Evolutionary conservation across 2,329 filamentous ascomycete genomes (phyloP).

Genomic region (Ceratocystis cacaofunesta): DNA sequence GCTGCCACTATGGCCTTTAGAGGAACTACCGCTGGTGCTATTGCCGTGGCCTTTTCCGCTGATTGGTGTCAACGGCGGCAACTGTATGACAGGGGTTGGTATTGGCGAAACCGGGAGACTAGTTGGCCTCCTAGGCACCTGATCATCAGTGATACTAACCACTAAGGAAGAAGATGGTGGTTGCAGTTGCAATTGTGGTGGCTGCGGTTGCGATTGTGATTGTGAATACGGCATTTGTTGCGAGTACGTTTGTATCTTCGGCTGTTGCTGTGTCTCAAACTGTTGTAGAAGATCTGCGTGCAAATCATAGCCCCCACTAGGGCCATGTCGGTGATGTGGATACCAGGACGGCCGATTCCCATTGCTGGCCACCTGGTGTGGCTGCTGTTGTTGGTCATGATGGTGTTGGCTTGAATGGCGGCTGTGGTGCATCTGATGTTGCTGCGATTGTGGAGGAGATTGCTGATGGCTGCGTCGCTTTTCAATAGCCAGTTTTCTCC

Average conservation of each 20-base stretch:
- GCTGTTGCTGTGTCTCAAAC: slow-evolving; percentile 24
- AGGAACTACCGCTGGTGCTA: neutral
- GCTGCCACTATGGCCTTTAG: neutral
- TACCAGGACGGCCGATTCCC: slow-evolving; percentile 14
- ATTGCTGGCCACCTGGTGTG: neutral
- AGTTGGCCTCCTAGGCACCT: slow-evolving; percentile 11
- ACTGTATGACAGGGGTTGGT: slow-evolving; percentile 11
- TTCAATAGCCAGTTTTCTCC: slow-evolving; percentile 57
- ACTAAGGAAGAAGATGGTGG: neutral
- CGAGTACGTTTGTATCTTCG: neutral
- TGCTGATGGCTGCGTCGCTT: slow-evolving; percentile 38
- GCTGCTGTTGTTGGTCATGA: neutral
- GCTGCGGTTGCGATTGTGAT: neutral
- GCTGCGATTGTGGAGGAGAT: slow-evolving; percentile 12
- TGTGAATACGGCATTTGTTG: neutral
- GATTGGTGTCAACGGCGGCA: slow-evolving; percentile 8
- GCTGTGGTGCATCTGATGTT: slow-evolving; percentile 6
- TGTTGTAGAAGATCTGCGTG: slow-evolving; percentile 43
- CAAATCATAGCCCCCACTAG: slow-evolving; percentile 28
- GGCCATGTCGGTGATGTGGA: slow-evolving; percentile 12
- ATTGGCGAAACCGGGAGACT: slow-evolving; percentile 15
- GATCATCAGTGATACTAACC: slow-evolving; percentile 12
- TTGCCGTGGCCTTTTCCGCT: slow-evolving; percentile 1
- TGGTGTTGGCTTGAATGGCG: slow-evolving; percentile 2
- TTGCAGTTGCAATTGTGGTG: neutral